A percentile compares a stretch with the other conserved stretches of the same genome.
Conservation (phyloP, 2,329 filamentous ascomycete genomes). For the Penicillium nordicum region DNA sequence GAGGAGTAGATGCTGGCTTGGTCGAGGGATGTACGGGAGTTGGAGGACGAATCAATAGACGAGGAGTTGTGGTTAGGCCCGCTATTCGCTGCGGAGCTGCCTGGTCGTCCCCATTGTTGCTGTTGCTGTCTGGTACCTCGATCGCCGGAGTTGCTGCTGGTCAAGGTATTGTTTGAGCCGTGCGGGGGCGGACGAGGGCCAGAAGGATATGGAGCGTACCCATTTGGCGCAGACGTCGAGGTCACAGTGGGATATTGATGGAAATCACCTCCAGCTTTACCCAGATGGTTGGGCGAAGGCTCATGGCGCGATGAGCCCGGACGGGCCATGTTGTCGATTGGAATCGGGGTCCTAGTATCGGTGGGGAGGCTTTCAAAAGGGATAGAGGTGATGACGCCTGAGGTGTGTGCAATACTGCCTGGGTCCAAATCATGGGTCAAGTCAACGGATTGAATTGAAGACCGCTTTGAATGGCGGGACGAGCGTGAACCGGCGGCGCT, state of each 20-base stretch:
- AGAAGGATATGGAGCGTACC: slow-evolving; percentile 55
- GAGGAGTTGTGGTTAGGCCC: slow-evolving; percentile 56
- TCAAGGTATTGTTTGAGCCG: slow-evolving; percentile 58
- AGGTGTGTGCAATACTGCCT: slow-evolving; percentile 66
- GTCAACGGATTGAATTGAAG: slow-evolving; percentile 70
- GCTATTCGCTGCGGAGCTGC: slow-evolving; percentile 54
- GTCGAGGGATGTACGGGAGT: slow-evolving; percentile 59
- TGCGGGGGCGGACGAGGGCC: slow-evolving; percentile 60
- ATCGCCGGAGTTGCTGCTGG: slow-evolving; percentile 69
- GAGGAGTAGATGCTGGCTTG: slow-evolving; percentile 63
- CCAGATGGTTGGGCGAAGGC: slow-evolving; percentile 76
- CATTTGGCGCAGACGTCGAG: slow-evolving; percentile 48
- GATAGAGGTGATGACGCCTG: slow-evolving; percentile 81
- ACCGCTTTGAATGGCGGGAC: slow-evolving; percentile 69
- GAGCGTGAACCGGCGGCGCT: slow-evolving; percentile 64
- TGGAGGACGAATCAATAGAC: slow-evolving; percentile 52
- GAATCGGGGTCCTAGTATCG: slow-evolving; percentile 66
- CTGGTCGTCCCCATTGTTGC: slow-evolving; percentile 70
- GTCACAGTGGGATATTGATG: slow-evolving; percentile 84
- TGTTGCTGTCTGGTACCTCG: slow-evolving; percentile 67
- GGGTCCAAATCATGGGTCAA: slow-evolving; percentile 58
- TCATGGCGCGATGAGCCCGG: slow-evolving; percentile 63
- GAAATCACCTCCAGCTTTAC: slow-evolving; percentile 72
- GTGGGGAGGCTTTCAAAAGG: slow-evolving; percentile 71
- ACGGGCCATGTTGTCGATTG: slow-evolving; percentile 69